Conservation (phyloP, 306 rosid genomes). For the Mucuna pruriens region DNA sequence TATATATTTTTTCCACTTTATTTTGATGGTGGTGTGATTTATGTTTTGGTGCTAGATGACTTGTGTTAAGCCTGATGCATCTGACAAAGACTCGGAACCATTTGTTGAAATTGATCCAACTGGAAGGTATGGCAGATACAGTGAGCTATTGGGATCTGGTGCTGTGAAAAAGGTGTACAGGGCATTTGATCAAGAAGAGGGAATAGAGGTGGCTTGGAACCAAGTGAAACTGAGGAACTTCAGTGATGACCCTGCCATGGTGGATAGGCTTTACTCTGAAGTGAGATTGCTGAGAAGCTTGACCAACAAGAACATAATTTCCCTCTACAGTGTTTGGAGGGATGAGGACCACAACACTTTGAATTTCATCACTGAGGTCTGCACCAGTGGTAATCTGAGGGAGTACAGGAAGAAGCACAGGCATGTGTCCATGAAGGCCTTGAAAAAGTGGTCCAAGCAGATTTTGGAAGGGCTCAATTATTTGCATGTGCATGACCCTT, state of each 20-base stretch:
- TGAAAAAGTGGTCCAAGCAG: slow-evolving; percentile 88
- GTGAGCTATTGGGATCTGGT: slow-evolving; percentile 68
- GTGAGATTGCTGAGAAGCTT: slow-evolving; percentile 70
- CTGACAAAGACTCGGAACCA: slow-evolving; percentile 62
- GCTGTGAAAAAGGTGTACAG: slow-evolving; percentile 83
- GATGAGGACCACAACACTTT: slow-evolving; percentile 54
- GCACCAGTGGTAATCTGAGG: slow-evolving; percentile 83
- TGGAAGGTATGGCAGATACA: slow-evolving; percentile 71
- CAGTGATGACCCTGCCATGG: slow-evolving; percentile 67
- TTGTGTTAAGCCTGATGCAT: slow-evolving; percentile 37
- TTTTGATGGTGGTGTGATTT: neutral
- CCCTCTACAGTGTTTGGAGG: slow-evolving; percentile 65
- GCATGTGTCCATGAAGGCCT: slow-evolving; percentile 75
- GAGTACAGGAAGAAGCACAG: slow-evolving; percentile 78
- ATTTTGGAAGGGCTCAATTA: slow-evolving; percentile 76
- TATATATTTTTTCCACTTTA: neutral
- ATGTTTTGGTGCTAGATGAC: slow-evolving; percentile 57
- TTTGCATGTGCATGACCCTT: slow-evolving; percentile 78
- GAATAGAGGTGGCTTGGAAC: slow-evolving; percentile 95
- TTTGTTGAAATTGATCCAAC: slow-evolving; percentile 74
- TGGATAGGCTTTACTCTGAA: slow-evolving; percentile 77
- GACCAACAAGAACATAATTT: slow-evolving; percentile 64
- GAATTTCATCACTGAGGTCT: slow-evolving; percentile 90
- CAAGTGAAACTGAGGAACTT: slow-evolving; percentile 78
- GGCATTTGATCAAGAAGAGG: slow-evolving; percentile 86